Evolutionary conservation across 805 yeast genomes (phyloP).

Genomic region (Kodamaea laetipori): DNA sequence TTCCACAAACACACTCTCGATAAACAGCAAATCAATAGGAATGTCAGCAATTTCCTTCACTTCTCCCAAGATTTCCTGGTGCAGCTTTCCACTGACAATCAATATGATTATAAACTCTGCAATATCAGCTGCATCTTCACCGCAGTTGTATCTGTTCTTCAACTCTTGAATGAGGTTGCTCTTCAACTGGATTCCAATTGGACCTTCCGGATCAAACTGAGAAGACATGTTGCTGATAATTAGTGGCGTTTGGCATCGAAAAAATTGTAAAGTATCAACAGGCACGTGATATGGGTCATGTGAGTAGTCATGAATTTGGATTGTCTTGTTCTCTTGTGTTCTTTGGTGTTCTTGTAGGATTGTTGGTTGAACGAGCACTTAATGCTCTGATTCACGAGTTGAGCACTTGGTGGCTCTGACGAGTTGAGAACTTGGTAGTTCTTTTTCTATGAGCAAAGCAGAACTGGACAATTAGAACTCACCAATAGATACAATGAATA

Average conservation of each 20-base stretch:
- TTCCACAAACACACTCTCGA: constrained; percentile 59
- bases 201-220: constrained; percentile 41
- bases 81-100: constrained; percentile 66
- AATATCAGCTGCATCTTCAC: constrained; percentile 53
- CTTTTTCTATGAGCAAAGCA: too few relatives aligned
- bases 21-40: constrained; percentile 57
- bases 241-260: constrained; percentile 7
- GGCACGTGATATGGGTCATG: too few relatives aligned
- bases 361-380: too few relatives aligned
- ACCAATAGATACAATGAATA: too few relatives aligned
- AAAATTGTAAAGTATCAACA: background rate
- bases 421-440: too few relatives aligned
- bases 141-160: constrained; percentile 33
- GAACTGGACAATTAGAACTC: too few relatives aligned
- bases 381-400: too few relatives aligned
- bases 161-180: constrained; percentile 39
- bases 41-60: constrained; percentile 62
- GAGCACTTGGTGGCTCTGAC: too few relatives aligned
- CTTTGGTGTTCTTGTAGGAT: too few relatives aligned
- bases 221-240: constrained; percentile 3
- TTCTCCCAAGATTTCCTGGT: constrained; percentile 61
- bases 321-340: too few relatives aligned
- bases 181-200: constrained; percentile 39
- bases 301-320: too few relatives aligned
- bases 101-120: constrained; percentile 75